phyloP scores from a whole-genome alignment of 176 grass and related monocot species.

The Rhynchospora pubera region DNA sequence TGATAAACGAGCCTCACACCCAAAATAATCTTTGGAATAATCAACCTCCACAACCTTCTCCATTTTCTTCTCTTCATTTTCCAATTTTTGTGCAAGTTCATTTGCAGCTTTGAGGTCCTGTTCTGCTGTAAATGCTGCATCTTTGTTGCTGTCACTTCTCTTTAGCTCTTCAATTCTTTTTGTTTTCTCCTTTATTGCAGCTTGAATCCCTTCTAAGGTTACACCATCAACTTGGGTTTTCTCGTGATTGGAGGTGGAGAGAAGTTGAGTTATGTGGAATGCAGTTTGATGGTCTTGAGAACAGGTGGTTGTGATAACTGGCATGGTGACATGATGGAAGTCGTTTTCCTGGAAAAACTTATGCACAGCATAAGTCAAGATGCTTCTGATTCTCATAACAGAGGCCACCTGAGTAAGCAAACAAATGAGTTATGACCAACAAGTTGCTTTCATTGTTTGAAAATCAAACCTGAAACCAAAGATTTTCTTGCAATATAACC shows the following conservation, averaged over 20 bases:
- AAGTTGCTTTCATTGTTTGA: background rate
- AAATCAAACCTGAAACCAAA: background rate
- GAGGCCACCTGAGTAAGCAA: slow-evolving; percentile 40
- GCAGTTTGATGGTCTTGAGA: slow-evolving; percentile 12
- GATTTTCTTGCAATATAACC: background rate
- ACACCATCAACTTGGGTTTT: slow-evolving; percentile 21
- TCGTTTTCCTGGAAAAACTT: slow-evolving; percentile 47
- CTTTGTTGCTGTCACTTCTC: slow-evolving; percentile 51
- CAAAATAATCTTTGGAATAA: slow-evolving; percentile 30
- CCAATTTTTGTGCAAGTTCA: slow-evolving; percentile 30
- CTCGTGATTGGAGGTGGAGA: slow-evolving; percentile 1
- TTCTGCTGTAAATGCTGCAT: slow-evolving; percentile 33
- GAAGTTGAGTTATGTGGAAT: slow-evolving; percentile 33
- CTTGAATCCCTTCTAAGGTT: slow-evolving; percentile 30
- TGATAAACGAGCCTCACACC: slow-evolving; percentile 29
- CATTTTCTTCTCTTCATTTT: slow-evolving; percentile 23
- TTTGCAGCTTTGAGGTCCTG: slow-evolving; percentile 31
- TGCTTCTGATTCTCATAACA: slow-evolving; percentile 37
- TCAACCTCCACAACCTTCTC: slow-evolving; percentile 13
- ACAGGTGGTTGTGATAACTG: slow-evolving; percentile 36
- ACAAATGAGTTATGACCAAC: background rate
- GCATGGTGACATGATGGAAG: slow-evolving; percentile 57
- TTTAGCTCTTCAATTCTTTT: slow-evolving; percentile 40
- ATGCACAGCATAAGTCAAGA: slow-evolving; percentile 31
- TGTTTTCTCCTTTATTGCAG: slow-evolving; percentile 37